Conservation (phyloP, 2,329 filamentous ascomycete species). For the Leptosphaerulina australis region DNA sequence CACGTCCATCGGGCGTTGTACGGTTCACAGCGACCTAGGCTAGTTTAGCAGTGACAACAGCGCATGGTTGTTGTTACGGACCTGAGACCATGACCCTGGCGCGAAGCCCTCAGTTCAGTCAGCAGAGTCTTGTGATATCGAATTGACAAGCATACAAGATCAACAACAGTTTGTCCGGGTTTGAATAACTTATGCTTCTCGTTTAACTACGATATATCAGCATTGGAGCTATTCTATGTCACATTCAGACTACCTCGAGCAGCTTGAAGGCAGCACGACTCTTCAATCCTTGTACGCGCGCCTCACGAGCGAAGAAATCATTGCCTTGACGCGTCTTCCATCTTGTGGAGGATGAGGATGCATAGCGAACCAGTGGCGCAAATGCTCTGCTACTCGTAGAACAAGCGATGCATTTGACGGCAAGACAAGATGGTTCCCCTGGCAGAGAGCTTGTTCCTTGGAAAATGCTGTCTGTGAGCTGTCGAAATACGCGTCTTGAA, state of each 20-base stretch:
- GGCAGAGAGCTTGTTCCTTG: conserved; percentile 20
- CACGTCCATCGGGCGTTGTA: conserved; percentile 75
- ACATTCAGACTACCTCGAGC: conserved; percentile 68
- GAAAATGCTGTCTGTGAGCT: conserved; percentile 45
- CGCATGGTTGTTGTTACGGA: conserved; percentile 30
- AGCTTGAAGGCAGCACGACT: conserved; percentile 94
- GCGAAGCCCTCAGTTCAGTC: conserved; percentile 69
- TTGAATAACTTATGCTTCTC: conserved; percentile 79
- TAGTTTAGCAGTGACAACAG: conserved; percentile 1
- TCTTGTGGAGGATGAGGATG: conserved; percentile 62
- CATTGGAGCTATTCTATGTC: background rate
- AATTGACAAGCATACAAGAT: conserved; percentile 65
- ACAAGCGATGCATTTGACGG: conserved; percentile 23
- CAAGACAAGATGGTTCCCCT: conserved; percentile 18
- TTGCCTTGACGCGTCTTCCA: conserved; percentile 82
- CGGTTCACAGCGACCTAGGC: conserved; percentile 77
- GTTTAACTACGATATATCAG: conserved; percentile 68
- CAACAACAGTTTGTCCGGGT: conserved; percentile 82
- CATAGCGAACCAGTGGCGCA: conserved; percentile 19
- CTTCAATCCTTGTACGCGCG: conserved; percentile 79
- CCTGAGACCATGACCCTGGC: conserved; percentile 67
- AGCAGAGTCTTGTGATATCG: conserved; percentile 16
- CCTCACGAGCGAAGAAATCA: conserved; percentile 75
- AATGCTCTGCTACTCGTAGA: conserved; percentile 6
- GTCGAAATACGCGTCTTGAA: conserved; percentile 45